Percentiles rank a stretch among this genome's conserved stretches.
Evolutionary conservation across 2,329 filamentous ascomycete species (phyloP).

Genomic region (Davidsoniella eucalypti): DNA sequence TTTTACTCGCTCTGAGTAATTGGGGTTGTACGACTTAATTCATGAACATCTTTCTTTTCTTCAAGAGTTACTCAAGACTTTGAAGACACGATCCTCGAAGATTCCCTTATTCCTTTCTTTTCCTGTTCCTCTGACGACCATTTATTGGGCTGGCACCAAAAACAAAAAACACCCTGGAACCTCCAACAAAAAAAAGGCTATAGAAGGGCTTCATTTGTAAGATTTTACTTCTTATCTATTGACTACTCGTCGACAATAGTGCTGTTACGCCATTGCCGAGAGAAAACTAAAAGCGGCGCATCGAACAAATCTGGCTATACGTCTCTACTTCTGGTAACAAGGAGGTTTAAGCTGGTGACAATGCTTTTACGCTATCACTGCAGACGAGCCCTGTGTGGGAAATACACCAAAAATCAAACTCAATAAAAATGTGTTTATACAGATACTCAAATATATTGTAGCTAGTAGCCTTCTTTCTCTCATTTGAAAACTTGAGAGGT

Average conservation of each 20-base stretch:
- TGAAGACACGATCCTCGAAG: not conserved
- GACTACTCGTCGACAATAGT: conserved; percentile 27
- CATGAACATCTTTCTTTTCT: not conserved
- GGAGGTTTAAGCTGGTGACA: conserved; percentile 21
- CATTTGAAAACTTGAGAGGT: too few species aligned
- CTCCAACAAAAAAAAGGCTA: not conserved
- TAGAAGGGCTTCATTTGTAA: not conserved
- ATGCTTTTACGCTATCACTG: conserved; percentile 37
- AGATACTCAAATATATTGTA: not conserved
- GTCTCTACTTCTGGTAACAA: too few species aligned
- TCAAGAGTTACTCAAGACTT: not conserved
- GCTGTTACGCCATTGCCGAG: conserved; percentile 31
- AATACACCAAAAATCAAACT: conserved; percentile 4
- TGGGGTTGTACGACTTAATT: too few species aligned
- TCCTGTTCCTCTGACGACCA: not conserved
- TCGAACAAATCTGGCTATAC: conserved; percentile 14
- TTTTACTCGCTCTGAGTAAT: too few species aligned
- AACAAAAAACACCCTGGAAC: too few species aligned
- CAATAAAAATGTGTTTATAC: not conserved
- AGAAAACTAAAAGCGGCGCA: conserved; percentile 22
- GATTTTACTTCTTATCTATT: conserved; percentile 3
- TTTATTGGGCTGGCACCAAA: conserved; percentile 12
- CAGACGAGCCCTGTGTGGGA: conserved; percentile 1
- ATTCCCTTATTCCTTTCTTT: not conserved
- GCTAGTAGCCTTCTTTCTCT: too few species aligned